Evolutionary conservation across 441 rosid species (phyloP), one percentile per base, ranked within the genome.

Genomic region (Populus hybrid): DNA sequence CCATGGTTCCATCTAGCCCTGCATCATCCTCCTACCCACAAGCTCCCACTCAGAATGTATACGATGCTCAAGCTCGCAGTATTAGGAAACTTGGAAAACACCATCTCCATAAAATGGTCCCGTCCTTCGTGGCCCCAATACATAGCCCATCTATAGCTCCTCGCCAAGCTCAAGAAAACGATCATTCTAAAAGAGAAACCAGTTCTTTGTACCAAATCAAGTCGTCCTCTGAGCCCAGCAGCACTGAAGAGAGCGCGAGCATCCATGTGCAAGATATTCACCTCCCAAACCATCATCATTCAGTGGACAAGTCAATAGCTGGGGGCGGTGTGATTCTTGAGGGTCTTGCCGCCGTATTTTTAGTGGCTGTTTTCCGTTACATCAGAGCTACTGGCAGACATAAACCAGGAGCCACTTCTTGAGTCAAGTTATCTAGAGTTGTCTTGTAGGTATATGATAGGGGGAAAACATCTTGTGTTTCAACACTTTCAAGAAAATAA

Each of bases 301-400:
- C 90, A 5, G 72, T 34, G 69, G 99, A 94, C 69, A 90, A 84
- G 77, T 94, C 97, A 1, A 84, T 92, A 9, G 97, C 92, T 18
- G 85, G 85, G 1, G 85, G 82, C 11, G 80, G 82, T 28, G 90
- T 92, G 35, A 91, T 95, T 24, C 86, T 93, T 0, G 98, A 94
- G 0, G 90, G 94, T 11, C 92, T 95, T 26, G 97, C 90, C 11
- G 85, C 90, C 10, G 81, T 88, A 4, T 93, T 93, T 77, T 76
- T 91, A 80, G 94, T 88, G 78, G 90, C 86, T 3, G 81, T 93
- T 80, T 87, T 93, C 80, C 92, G 94, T 75, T 93, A 93, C 80
- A 84, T 92, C 69, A 89, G 87, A 83, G 99, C 92, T 12, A 95
- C 98, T 0, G 71, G 92, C 72, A 89, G 90, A 79, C 90, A 79